Percentiles rank a stretch among this genome's conserved stretches.
Evolutionary conservation across 2,329 filamentous ascomycete species (phyloP).

Genomic region (Chalaropsis ovoidea): DNA sequence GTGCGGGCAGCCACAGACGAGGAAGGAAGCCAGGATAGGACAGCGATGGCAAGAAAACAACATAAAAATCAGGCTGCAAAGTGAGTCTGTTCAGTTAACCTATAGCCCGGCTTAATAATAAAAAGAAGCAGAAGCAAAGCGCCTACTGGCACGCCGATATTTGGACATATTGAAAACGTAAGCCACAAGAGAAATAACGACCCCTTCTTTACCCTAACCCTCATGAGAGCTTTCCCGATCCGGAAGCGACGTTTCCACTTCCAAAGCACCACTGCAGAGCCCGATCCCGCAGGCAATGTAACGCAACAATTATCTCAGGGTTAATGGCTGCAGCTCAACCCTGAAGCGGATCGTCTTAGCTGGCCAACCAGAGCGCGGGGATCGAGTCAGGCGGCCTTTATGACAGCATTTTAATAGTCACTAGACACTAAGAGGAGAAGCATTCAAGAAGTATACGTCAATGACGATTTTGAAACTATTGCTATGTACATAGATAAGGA

Average conservation of each 20-base stretch:
- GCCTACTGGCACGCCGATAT: not conserved
- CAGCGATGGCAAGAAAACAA: not conserved
- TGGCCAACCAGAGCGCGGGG: not conserved
- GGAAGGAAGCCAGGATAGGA: not conserved
- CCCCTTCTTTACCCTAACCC: not conserved
- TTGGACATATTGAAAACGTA: slow-evolving; percentile 6
- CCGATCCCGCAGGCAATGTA: not conserved
- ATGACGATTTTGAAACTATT: not conserved
- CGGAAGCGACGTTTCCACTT: not conserved
- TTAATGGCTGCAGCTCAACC: not conserved
- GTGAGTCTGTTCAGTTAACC: not conserved
- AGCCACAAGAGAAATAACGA: not conserved
- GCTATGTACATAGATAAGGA: not conserved
- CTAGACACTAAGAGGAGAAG: not conserved
- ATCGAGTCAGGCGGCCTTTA: not conserved
- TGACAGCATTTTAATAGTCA: slow-evolving; percentile 7
- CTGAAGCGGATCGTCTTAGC: not conserved
- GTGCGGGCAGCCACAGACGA: not conserved
- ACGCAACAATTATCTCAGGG: not conserved
- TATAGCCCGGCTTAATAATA: not conserved
- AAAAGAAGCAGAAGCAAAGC: not conserved
- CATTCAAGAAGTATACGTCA: not conserved
- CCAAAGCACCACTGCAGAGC: not conserved
- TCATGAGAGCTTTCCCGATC: not conserved
- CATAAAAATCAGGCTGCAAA: not conserved